phyloP scores from a whole-genome alignment of 495 filamentous ascomycete species.

The Trichoderma reesei region DNA sequence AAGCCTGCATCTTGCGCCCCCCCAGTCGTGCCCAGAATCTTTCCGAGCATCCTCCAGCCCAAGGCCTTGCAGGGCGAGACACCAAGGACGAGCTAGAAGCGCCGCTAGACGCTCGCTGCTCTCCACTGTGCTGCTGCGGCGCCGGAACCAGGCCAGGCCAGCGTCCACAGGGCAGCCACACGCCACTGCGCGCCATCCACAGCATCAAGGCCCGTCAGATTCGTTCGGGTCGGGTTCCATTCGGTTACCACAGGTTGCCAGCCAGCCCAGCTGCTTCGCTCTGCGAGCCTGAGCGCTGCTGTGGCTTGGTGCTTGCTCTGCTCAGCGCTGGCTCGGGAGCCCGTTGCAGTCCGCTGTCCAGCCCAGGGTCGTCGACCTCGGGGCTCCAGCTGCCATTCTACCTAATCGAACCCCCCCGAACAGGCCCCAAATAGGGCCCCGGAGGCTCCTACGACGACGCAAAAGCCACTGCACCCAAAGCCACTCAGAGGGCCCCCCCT shows the following conservation, averaged over 20 bases:
- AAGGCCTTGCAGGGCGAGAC: conserved; percentile 5
- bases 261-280: too few species aligned
- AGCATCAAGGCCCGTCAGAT: too few species aligned
- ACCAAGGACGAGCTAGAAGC: conserved; percentile 8
- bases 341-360: too few species aligned
- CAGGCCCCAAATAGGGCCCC: background rate
- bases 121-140: conserved; percentile 5
- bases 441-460: background rate
- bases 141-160: conserved; percentile 1
- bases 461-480: too few species aligned
- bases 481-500: background rate
- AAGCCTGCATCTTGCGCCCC: conserved; percentile 7
- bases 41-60: background rate
- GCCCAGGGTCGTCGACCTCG: too few species aligned
- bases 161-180: background rate
- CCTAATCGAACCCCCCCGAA: background rate
- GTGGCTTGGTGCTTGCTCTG: too few species aligned
- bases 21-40: conserved; percentile 5
- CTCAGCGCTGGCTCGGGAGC: too few species aligned
- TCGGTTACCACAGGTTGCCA: too few species aligned
- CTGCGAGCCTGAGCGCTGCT: too few species aligned
- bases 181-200: conserved; percentile 1
- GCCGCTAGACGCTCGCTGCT: conserved; percentile 8
- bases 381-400: background rate
- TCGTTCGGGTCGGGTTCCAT: too few species aligned